Evolutionary conservation across 495 filamentous ascomycete genomes (phyloP).

Genomic region (Eremomyces bilateralis): DNA sequence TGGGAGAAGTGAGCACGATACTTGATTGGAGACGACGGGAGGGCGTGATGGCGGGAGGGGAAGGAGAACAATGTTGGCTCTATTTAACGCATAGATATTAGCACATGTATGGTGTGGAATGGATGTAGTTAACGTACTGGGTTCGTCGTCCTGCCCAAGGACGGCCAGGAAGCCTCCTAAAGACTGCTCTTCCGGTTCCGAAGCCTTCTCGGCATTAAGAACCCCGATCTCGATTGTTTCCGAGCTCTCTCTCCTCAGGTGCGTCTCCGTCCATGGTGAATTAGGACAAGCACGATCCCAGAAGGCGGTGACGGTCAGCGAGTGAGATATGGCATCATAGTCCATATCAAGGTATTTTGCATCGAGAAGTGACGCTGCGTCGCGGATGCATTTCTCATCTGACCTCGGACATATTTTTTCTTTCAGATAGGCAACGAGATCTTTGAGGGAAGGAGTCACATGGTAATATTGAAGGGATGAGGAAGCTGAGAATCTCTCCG

Average conservation of each 20-base stretch:
- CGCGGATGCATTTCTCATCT: slow-evolving; percentile 19
- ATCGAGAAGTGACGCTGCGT: slow-evolving; percentile 19
- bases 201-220: slow-evolving; percentile 40
- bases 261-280: neutral
- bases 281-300: slow-evolving; percentile 30
- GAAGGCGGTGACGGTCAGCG: slow-evolving; percentile 36
- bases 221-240: slow-evolving; percentile 57
- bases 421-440: slow-evolving; percentile 35
- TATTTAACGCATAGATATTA: slow-evolving; percentile 9
- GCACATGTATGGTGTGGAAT: slow-evolving; percentile 4
- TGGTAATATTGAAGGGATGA: slow-evolving; percentile 48
- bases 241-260: neutral
- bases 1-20: slow-evolving; percentile 32
- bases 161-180: slow-evolving; percentile 63
- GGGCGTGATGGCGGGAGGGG: slow-evolving; percentile 57
- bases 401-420: slow-evolving; percentile 29
- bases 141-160: slow-evolving; percentile 47
- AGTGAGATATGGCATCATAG: slow-evolving; percentile 48
- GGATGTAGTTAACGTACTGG: slow-evolving; percentile 28
- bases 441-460: slow-evolving; percentile 30
- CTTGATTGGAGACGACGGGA: slow-evolving; percentile 18
- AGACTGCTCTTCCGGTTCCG: slow-evolving; percentile 48
- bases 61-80: slow-evolving; percentile 75
- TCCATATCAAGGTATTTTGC: slow-evolving; percentile 56
- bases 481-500: slow-evolving; percentile 41